Conservation (phyloP, 2,329 filamentous ascomycete species). For the Aspergillus felis region DNA sequence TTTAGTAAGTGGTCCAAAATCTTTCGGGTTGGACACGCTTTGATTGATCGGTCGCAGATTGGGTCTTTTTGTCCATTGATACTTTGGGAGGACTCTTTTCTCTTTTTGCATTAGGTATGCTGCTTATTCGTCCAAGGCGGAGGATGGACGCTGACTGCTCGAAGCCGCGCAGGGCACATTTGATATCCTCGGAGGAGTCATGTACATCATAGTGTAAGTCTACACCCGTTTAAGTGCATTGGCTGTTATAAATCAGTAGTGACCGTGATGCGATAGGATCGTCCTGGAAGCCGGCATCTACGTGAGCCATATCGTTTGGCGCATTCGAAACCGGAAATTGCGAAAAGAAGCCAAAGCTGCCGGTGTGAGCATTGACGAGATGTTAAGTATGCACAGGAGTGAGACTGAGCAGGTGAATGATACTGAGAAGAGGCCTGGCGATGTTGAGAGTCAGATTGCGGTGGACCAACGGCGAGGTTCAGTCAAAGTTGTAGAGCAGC, state of each 20-base stretch:
- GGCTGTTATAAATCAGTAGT: background rate
- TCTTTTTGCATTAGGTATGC: constrained; percentile 56
- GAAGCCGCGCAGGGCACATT: constrained; percentile 58
- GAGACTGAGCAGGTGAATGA: constrained; percentile 5
- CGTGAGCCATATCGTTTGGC: constrained; percentile 56
- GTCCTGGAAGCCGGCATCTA: constrained; percentile 60
- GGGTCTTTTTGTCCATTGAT: constrained; percentile 58
- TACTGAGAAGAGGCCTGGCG: background rate
- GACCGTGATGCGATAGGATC: constrained; percentile 37
- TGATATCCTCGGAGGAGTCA: constrained; percentile 56
- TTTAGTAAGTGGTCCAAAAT: constrained; percentile 44
- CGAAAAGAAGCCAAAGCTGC: constrained; percentile 50
- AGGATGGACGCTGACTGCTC: constrained; percentile 11
- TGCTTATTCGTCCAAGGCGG: background rate
- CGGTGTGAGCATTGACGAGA: constrained; percentile 55
- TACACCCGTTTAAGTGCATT: background rate
- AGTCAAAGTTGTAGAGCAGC: background rate
- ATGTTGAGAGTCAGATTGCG: constrained; percentile 3
- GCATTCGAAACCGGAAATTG: constrained; percentile 51
- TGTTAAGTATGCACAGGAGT: constrained; percentile 24
- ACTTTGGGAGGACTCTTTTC: constrained; percentile 61
- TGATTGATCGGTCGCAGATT: constrained; percentile 33
- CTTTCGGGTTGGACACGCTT: background rate
- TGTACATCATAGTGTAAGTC: constrained; percentile 59
- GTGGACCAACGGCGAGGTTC: background rate